Percentiles rank a stretch among this genome's conserved stretches.
Evolutionary conservation across 768 basidiomycete species (phyloP).

Genomic region (Mycena metata): DNA sequence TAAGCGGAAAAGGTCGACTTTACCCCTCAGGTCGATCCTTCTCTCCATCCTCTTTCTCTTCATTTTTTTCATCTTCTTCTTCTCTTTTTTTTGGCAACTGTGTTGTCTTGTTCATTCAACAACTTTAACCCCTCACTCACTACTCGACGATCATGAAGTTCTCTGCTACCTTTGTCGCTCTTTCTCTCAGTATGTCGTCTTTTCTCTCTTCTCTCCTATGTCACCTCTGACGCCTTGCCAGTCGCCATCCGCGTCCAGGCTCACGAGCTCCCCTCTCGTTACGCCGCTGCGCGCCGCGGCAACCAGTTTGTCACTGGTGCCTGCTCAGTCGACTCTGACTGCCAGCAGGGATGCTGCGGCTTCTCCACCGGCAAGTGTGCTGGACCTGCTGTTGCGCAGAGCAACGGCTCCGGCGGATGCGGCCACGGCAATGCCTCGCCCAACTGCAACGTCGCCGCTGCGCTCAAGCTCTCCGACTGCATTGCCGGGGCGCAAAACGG

Average conservation of each 20-base stretch:
- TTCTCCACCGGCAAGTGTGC: slow-evolving; percentile 20
- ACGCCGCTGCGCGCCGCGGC: slow-evolving; percentile 15
- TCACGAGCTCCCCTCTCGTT: slow-evolving; percentile 24
- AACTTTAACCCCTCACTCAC: neutral
- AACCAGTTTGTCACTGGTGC: slow-evolving; percentile 24
- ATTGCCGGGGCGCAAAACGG: neutral
- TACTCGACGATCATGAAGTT: slow-evolving; percentile 27
- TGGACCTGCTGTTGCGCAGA: slow-evolving; percentile 10
- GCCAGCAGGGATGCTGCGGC: slow-evolving; percentile 21
- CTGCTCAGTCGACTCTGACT: slow-evolving; percentile 22
- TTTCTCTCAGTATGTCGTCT: slow-evolving; percentile 15
- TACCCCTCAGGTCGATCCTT: too few relatives aligned
- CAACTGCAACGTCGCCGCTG: slow-evolving; percentile 14
- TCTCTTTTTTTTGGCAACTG: slow-evolving; percentile 27
- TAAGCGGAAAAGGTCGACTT: too few relatives aligned
- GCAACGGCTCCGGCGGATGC: slow-evolving; percentile 1
- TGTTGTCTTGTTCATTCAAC: slow-evolving; percentile 21
- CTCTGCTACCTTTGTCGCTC: slow-evolving; percentile 32
- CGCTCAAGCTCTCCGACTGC: slow-evolving; percentile 2
- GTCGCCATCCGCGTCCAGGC: slow-evolving; percentile 7
- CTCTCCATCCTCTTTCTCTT: neutral
- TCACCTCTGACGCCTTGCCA: neutral
- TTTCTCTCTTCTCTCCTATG: neutral
- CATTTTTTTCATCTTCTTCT: slow-evolving; percentile 11
- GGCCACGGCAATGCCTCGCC: slow-evolving; percentile 6